Evolutionary conservation across 2,329 filamentous ascomycete genomes (phyloP).

Genomic region (Paraconiothyrium sp.): DNA sequence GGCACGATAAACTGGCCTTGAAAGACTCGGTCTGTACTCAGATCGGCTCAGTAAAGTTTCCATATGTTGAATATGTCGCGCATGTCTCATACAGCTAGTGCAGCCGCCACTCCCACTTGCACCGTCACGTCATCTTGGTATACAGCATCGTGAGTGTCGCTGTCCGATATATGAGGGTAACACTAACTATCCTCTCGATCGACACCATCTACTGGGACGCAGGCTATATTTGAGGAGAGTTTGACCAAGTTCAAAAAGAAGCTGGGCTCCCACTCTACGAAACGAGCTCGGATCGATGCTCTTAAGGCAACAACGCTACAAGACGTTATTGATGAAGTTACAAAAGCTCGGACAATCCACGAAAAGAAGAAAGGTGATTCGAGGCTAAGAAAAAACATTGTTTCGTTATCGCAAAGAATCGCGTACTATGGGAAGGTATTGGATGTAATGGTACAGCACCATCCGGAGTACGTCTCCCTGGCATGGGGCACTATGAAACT

Average conservation of each 20-base stretch:
- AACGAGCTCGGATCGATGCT: conserved; percentile 9
- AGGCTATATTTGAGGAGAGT: conserved; percentile 18
- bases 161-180: not conserved
- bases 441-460: conserved; percentile 38
- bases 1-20: not conserved
- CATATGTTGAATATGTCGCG: too few relatives aligned
- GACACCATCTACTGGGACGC: not conserved
- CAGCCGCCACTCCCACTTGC: not conserved
- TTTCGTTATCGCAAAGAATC: conserved; percentile 21
- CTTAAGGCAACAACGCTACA: conserved; percentile 19
- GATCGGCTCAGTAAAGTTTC: not conserved
- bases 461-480: conserved; percentile 42
- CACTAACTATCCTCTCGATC: not conserved
- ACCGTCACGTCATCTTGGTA: conserved; percentile 10
- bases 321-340: conserved; percentile 21
- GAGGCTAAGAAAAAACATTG: conserved; percentile 10
- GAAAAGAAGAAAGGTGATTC: conserved; percentile 11
- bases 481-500: conserved; percentile 40
- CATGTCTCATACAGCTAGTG: not conserved
- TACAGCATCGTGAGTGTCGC: conserved; percentile 6
- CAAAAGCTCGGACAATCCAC: conserved; percentile 17
- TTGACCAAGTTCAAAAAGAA: conserved; percentile 16
- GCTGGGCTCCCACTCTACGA: conserved; percentile 15
- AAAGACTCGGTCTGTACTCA: not conserved
- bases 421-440: conserved; percentile 31